Conservation (phyloP, 305 asterid genomes). For the Fraxinus albicans region DNA sequence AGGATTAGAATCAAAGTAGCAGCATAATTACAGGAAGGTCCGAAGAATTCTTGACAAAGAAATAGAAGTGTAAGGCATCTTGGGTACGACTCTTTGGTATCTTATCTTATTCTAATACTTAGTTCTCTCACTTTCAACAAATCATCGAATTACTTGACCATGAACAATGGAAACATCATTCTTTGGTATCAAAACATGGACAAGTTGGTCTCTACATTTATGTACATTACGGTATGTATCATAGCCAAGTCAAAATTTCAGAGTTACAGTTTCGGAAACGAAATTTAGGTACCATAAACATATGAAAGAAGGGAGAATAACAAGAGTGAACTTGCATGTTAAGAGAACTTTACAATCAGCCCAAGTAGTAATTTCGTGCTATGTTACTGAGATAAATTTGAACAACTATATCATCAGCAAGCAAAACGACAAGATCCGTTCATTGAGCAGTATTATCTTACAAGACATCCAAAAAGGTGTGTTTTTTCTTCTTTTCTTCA, state of each 20-base stretch:
- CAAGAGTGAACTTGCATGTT: not conserved
- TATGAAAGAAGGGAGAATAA: not conserved
- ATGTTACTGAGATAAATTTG: not conserved
- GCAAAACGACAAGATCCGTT: not conserved
- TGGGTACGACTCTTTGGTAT: not conserved
- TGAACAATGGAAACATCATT: not conserved
- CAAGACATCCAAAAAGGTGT: not conserved
- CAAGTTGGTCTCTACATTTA: not conserved
- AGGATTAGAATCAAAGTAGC: not conserved
- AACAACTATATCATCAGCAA: not conserved
- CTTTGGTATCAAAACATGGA: not conserved
- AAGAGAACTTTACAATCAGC: not conserved
- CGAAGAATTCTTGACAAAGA: not conserved
- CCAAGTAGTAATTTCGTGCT: not conserved
- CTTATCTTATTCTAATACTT: not conserved
- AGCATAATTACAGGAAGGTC: not conserved
- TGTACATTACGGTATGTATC: not conserved
- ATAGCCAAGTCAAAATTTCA: not conserved
- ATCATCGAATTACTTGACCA: not conserved
- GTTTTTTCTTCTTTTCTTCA: not conserved
- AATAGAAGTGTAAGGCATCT: not conserved
- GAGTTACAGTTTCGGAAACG: not conserved
- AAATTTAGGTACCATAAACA: not conserved
- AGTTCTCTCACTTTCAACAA: not conserved
- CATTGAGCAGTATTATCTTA: not conserved